Base-by-base conservation (phyloP, 768 basidiomycete genomes). In the Coprinopsis sp. region DNA sequence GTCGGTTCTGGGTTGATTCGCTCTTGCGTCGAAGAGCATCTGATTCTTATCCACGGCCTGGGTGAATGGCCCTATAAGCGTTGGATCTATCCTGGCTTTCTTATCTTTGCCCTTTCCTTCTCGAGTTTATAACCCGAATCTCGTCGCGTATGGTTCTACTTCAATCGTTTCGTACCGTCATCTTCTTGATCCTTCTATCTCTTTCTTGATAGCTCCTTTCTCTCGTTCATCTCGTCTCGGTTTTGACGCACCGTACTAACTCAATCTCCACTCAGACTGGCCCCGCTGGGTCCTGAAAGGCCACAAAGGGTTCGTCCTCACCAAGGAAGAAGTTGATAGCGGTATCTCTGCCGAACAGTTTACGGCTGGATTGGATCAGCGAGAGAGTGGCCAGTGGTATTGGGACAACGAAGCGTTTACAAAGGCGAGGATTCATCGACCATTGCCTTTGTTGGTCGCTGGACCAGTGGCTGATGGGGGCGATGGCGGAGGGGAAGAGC, bases 301-400 rank as follows among this genome's bases (percentile, higher is more conserved):
- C 39, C 68, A 70, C 29, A 69, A 70, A 51, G 71, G 72, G 23
- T 72, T 74, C 47, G 45, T 58, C 4, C 55, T 73, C 7, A 67
- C 68, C 6, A 64, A 62, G 28, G 63, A 66, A 11, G 68, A 73
- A 44, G 51, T 65, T 14, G 49, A 58, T 14, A 50, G 55, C 13
- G 70, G 70, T 0, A 64, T 69, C 45, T 54, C 62, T 0, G 62
- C 60, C 13, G 57, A 64, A 2, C 52, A 64, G 33, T 62, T 65
- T 48, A 63, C 59, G 43, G 40, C 54, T 0, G 69, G 69, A 0
- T 52, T 70, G 1, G 54, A 50, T 19, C 54, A 46, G 28, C 49
- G 44, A 19, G 50, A 54, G 21, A n/a, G n/a, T n/a, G 59, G 53
- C 5, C 44, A 47, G 8, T 61, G 62, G 59, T 43, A 44, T 24